Evolutionary conservation across 2,329 filamentous ascomycete genomes (phyloP), one percentile per base, ranked within the genome.

Genomic region (Fusarium sulawesiense): DNA sequence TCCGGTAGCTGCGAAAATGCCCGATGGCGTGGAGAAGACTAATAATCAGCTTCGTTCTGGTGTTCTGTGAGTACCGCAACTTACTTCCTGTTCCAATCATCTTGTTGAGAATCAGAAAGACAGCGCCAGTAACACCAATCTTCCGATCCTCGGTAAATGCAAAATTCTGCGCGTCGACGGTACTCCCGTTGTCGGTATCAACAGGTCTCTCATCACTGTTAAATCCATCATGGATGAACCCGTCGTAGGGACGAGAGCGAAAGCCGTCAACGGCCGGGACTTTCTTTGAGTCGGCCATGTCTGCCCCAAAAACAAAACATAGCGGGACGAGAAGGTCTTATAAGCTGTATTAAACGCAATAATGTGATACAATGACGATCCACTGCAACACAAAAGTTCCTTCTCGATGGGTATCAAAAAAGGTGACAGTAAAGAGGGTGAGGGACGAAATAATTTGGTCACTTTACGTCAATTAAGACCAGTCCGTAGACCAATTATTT

Each of bases 41-140:
- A 45, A 27, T 8, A 1, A 46, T 75, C 42, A 69, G 63, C 12
- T 23, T 4, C 3, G 27, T 14, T 40, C 11, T 20, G 3, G 2
- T 16, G 7, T 18, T 18, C 7, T 7, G 1, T 37, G 7, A 10
- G 2, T 10, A 4, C 23, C 23, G 7, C 23, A 25, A 67, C 84
- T 73, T 75, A 87, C 85, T 87, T 72, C 86, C 86, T 3, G 86
- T 87, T 13, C 86, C 86, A 41, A 88, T 87, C 84, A 88, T 88
- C 73, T 87, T 87, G 62, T 88, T 88, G 20, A 88, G 67, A 41
- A 88, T 88, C 41, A 88, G 67, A 57, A 87, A 87, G 1, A 86
- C 83, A 8, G 86, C 82, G 4, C 85, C 85, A 0, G 82, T 83
- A 29, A 87, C 77, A 1, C 86, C 86, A 21, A 88, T 84, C 76